Percentiles rank a stretch among this genome's conserved stretches.
These are phyloP conservation scores for Umbelopsis sp. DNA, from an alignment of 371 early-diverging fungal species.

Conservation along the genomic window DNA sequence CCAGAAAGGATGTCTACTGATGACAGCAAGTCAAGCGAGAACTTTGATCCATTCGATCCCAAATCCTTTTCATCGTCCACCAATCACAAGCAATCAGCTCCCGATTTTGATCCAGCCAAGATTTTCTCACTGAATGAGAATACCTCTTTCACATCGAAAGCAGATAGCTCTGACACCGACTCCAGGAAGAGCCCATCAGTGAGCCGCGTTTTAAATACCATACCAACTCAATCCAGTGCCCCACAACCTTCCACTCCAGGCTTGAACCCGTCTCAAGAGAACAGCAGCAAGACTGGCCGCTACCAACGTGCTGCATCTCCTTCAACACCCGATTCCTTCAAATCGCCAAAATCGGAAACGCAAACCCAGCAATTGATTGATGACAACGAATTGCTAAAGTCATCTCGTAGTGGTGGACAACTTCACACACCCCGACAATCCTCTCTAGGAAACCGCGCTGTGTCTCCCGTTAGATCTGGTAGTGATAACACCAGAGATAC, in stretches of 20 bases:
- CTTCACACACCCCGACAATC: background rate
- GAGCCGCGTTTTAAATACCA: background rate
- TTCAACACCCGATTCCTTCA: slow-evolving; percentile 10
- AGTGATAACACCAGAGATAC: background rate
- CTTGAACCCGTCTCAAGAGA: background rate
- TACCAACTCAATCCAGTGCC: background rate
- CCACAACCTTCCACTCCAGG: background rate
- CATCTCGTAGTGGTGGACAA: background rate
- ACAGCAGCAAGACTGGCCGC: background rate
- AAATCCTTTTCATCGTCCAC: background rate
- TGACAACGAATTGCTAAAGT: background rate
- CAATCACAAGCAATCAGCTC: background rate
- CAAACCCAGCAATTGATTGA: background rate
- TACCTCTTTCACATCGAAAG: background rate
- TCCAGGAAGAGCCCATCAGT: background rate
- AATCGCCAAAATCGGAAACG: background rate
- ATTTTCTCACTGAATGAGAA: slow-evolving; percentile 9
- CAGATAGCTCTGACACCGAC: background rate
- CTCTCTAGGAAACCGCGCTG: background rate
- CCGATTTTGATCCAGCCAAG: slow-evolving; percentile 10
- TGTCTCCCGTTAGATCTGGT: background rate
- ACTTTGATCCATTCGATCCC: slow-evolving; percentile 34
- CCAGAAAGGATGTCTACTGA: background rate
- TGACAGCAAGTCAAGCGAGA: background rate
- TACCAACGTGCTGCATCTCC: background rate